These are phyloP conservation scores for Tylopilus plumbeoviolaceoides DNA, from an alignment of 768 basidiomycete species.

Conservation along the genomic window DNA sequence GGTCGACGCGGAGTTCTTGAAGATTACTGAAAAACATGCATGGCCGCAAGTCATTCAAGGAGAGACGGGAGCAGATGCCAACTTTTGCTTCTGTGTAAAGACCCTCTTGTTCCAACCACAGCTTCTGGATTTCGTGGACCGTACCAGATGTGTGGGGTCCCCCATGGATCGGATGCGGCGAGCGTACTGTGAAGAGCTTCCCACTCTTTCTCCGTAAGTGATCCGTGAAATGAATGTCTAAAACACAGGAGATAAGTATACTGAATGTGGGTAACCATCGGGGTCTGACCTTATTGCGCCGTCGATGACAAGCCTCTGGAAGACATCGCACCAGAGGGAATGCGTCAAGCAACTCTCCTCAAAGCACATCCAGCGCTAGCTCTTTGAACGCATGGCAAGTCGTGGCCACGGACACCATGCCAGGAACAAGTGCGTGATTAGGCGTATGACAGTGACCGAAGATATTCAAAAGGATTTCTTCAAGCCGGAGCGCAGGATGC, in stretches of 20 bases:
- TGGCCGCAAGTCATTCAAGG: no score
- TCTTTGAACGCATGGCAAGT: constrained; percentile 1
- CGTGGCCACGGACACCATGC: not conserved
- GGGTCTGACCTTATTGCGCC: no score
- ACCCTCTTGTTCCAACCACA: no score
- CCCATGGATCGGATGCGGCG: not conserved
- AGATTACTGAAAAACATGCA: no score
- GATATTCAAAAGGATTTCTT: constrained; percentile 1
- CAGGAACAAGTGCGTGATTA: not conserved
- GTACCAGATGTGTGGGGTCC: not conserved
- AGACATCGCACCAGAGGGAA: constrained; percentile 2
- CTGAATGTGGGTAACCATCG: no score
- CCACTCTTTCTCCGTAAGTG: not conserved
- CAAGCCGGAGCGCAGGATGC: not conserved
- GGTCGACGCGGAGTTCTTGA: no score
- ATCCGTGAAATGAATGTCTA: no score
- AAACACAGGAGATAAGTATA: not conserved
- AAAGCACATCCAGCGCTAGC: constrained; percentile 2
- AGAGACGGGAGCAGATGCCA: no score
- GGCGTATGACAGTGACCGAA: not conserved
- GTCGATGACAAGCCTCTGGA: constrained; percentile 1
- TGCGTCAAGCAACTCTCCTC: constrained; percentile 1
- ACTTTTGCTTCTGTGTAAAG: no score
- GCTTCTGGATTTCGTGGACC: no score
- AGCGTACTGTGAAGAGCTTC: not conserved